Evolutionary conservation across 2,329 filamentous ascomycete genomes (phyloP).

Genomic region (Ceratocystis variospora): DNA sequence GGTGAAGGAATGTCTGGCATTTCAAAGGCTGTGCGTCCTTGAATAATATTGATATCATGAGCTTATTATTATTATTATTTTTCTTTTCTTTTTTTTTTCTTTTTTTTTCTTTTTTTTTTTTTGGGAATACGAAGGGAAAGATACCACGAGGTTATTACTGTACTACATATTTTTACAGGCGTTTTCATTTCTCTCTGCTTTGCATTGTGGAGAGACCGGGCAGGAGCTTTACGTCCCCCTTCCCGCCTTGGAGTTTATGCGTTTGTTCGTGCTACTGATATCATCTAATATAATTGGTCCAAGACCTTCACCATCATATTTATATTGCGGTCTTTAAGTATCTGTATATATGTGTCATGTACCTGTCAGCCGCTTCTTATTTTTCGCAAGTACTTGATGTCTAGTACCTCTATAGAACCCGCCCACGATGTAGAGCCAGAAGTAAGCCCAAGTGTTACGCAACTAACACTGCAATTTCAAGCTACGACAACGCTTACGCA

Average conservation of each 20-base stretch:
- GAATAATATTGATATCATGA: not conserved
- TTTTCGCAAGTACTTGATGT: too few species aligned
- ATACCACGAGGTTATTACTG: constrained; percentile 7
- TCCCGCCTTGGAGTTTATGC: not conserved
- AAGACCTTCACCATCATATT: not conserved
- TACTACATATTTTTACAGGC: not conserved
- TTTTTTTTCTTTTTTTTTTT: not conserved
- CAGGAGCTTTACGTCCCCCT: not conserved
- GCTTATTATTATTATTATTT: not conserved
- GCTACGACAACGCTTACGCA: not conserved
- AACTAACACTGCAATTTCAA: not conserved
- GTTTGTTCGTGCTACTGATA: constrained; percentile 3
- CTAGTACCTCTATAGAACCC: too few species aligned
- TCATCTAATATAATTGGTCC: constrained; percentile 4
- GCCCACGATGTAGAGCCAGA: too few species aligned
- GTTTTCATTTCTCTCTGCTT: not conserved
- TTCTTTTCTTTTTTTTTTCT: not conserved
- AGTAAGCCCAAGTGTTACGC: too few species aligned
- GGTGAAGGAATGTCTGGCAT: not conserved
- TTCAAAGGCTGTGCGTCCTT: not conserved
- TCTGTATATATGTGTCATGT: not conserved
- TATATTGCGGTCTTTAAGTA: too few species aligned
- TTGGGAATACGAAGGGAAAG: not conserved
- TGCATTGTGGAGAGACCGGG: not conserved
- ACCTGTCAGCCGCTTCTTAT: not conserved